Evolutionary conservation across 140 eudicot species (phyloP).

Genomic region (Ambrosia hybrid): DNA sequence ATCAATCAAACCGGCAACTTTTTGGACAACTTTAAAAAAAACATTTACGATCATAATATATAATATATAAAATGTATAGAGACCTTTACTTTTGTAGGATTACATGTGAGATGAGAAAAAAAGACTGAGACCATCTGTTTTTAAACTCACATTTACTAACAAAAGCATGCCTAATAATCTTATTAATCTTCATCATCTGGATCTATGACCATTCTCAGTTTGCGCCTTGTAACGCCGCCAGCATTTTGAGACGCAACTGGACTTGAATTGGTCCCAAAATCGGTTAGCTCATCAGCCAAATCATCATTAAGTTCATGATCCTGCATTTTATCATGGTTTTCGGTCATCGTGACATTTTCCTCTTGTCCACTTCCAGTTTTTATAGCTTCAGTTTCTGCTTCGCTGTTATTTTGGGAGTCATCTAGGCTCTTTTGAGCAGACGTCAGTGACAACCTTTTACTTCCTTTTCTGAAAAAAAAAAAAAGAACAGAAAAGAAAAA

Average conservation of each 20-base stretch:
- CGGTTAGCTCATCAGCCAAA: constrained; percentile 46
- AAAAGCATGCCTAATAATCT: not conserved
- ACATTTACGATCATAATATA: not conserved
- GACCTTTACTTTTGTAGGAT: no score
- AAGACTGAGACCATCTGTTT: not conserved
- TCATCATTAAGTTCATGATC: constrained; percentile 35
- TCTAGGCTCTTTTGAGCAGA: constrained; percentile 11
- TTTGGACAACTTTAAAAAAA: not conserved
- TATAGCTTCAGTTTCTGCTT: constrained; percentile 27
- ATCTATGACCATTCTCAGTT: constrained; percentile 71
- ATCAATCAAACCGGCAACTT: no score
- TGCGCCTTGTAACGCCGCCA: constrained; percentile 49
- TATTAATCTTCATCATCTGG: constrained; percentile 67
- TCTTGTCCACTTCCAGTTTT: constrained; percentile 25
- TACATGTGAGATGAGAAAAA: not conserved
- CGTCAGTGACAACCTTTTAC: constrained; percentile 25
- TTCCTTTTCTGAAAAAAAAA: constrained; percentile 18
- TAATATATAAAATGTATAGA: not conserved
- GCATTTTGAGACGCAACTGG: constrained; percentile 31
- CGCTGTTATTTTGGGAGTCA: constrained; percentile 27
- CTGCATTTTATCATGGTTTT: constrained; percentile 25
- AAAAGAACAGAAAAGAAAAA: not conserved
- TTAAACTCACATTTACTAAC: constrained; percentile 1
- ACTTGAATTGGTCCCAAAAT: constrained; percentile 41
- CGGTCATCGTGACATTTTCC: constrained; percentile 20